phyloP scores from a whole-genome alignment of 2,329 filamentous ascomycete genomes.

The Lachnellula subtilissima region DNA sequence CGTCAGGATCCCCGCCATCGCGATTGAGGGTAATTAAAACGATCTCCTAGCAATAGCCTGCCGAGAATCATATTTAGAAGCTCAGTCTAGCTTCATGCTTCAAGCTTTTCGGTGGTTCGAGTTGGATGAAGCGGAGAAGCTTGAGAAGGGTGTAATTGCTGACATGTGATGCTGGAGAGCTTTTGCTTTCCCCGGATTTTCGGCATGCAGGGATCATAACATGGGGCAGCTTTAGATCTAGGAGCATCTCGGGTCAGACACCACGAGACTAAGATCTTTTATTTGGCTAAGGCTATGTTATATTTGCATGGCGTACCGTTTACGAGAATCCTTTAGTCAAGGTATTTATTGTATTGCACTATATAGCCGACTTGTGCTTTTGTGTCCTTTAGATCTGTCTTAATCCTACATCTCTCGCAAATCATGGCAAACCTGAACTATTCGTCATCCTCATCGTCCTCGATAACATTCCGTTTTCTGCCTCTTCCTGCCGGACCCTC shows the following conservation, averaged over 20 bases:
- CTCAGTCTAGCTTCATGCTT: not conserved
- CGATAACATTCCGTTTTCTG: slow-evolving; percentile 52
- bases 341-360: too few relatives aligned
- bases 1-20: slow-evolving; percentile 27
- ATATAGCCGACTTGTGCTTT: too few relatives aligned
- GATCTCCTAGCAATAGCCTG: not conserved
- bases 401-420: not conserved
- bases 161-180: slow-evolving; percentile 8
- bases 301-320: too few relatives aligned
- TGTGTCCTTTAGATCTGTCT: too few relatives aligned
- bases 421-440: not conserved
- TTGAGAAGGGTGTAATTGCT: not conserved
- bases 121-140: not conserved
- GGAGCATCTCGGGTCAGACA: too few relatives aligned
- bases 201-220: not conserved
- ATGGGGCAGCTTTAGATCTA: not conserved
- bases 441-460: slow-evolving; percentile 52
- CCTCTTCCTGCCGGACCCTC: slow-evolving; percentile 36
- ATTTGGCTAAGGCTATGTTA: too few relatives aligned
- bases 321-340: too few relatives aligned
- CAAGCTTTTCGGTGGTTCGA: not conserved
- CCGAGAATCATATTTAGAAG: not conserved
- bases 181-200: slow-evolving; percentile 13
- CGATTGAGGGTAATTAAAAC: not conserved
- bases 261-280: too few relatives aligned